These are phyloP conservation scores for Annulohypoxylon maeteangense DNA, from an alignment of 495 filamentous ascomycete species.

Conservation along the genomic window DNA sequence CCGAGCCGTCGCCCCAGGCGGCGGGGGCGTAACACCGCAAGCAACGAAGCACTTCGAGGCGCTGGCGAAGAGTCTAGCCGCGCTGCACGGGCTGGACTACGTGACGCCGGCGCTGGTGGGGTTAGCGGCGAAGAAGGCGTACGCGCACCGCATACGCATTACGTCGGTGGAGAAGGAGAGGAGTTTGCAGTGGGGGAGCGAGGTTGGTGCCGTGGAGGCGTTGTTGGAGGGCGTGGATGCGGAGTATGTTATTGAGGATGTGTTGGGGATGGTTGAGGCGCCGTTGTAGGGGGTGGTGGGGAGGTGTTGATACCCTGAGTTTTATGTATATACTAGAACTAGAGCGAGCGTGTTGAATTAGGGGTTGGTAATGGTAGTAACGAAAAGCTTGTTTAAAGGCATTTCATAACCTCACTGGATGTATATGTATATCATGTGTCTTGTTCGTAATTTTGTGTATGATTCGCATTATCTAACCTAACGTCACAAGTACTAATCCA, in stretches of 20 bases:
- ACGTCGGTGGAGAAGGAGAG: conserved; percentile 76
- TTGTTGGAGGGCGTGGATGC: conserved; percentile 74
- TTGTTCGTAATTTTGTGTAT: conserved; percentile 21
- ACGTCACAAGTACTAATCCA: neutral
- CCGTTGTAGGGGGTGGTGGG: conserved; percentile 63
- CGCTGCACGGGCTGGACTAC: conserved; percentile 82
- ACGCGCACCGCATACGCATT: conserved; percentile 82
- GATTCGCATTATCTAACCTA: conserved; percentile 5
- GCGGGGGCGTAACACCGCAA: conserved; percentile 75
- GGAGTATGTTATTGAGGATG: conserved; percentile 86
- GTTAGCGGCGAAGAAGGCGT: conserved; percentile 89
- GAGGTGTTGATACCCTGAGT: conserved; percentile 29
- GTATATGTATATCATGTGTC: neutral
- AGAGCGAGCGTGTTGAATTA: neutral
- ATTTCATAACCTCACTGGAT: neutral
- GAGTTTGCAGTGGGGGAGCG: conserved; percentile 94
- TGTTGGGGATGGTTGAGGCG: conserved; percentile 73
- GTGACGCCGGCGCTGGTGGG: conserved; percentile 85
- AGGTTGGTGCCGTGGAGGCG: conserved; percentile 70
- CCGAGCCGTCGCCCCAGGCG: conserved; percentile 70
- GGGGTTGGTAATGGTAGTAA: neutral
- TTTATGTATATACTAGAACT: conserved; percentile 6
- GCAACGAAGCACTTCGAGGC: conserved; percentile 81
- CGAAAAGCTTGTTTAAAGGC: neutral
- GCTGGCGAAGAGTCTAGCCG: conserved; percentile 77